Evolutionary conservation across 306 rosid genomes (phyloP), one percentile per base, ranked within the genome.

Genomic region (Vigna trinervia): DNA sequence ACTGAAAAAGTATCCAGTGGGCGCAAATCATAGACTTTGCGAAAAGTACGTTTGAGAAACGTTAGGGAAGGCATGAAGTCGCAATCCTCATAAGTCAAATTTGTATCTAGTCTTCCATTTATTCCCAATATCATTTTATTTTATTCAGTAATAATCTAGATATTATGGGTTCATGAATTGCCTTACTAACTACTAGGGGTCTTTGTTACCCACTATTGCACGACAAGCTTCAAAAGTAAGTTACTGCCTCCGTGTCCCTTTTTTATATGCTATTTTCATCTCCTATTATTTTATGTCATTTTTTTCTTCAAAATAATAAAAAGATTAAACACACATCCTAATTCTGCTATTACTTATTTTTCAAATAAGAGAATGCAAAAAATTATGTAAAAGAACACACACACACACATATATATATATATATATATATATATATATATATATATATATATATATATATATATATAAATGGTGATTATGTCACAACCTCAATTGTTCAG

Each of bases 11-110:
- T 62, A 65, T 81, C 82, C 58, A 71, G 90, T 87, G 93, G 89
- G 89, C 87, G 65, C 85, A 75, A 69, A 74, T 73, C 86, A 80
- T 76, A 78, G 86, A 76, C 86, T 85, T 86, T 84, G 81, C 12
- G 83, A 78, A 81, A 86, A 85, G 90, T 74, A 61, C 76, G 64
- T 58, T 74, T 71, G 73, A 79, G 85, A 81, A 78, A 82, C 75
- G 83, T 69, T 46, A 77, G 83, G 73, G 83, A 79, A 73, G 85
- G 84, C 84, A 81, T 72, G 78, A 62, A 30, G 81, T 83, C 83
- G 63, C 75, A 57, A 80, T 75, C 79, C 45, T 77, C 63, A 80
- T 77, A 39, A 82, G 62, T 73, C 79, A 45, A 46, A 56, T 78
- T 66, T 80, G 68, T 36, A 52, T 32, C 53, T 28, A 34, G 76